Evolutionary conservation across 352 stramenopile genomes (phyloP).

Genomic region (Hyaloperonospora brassicae): DNA sequence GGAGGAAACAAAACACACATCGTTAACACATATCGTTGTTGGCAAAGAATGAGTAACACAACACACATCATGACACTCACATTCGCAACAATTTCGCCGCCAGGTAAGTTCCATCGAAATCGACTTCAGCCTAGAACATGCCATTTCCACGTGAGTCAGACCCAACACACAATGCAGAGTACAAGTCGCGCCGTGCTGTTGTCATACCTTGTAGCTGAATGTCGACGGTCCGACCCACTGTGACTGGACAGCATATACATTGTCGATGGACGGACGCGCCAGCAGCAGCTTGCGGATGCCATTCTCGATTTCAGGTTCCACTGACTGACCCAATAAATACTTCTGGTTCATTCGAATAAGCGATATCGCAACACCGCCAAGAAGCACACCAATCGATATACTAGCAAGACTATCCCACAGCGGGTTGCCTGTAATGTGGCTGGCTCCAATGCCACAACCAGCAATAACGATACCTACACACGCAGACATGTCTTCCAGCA

Average conservation of each 20-base stretch:
- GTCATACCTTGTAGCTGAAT: constrained; percentile 94
- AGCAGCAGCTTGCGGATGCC: constrained; percentile 72
- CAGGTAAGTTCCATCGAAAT: constrained; percentile 98
- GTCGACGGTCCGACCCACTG: constrained; percentile 96
- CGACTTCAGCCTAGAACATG: constrained; percentile 87
- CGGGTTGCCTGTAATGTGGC: constrained; percentile 87
- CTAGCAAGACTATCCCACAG: constrained; percentile 94
- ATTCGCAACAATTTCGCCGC: constrained; percentile 90
- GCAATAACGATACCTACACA: constrained; percentile 96
- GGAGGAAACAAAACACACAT: background rate
- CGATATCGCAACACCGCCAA: constrained; percentile 91
- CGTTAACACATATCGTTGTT: constrained; percentile 2
- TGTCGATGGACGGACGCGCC: constrained; percentile 88
- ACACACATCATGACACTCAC: constrained; percentile 25
- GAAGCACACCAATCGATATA: constrained; percentile 90
- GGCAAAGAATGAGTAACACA: background rate
- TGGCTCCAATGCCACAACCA: constrained; percentile 88
- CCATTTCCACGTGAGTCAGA: constrained; percentile 9
- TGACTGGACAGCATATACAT: constrained; percentile 92
- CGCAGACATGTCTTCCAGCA: constrained; percentile 94
- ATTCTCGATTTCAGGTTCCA: constrained; percentile 89
- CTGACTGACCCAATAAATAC: constrained; percentile 94
- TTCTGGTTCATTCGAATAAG: constrained; percentile 92
- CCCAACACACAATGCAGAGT: background rate
- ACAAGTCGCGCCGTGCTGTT: background rate